Evolutionary conservation across 768 basidiomycete genomes (phyloP), one percentile per base, ranked within the genome.

Genomic region (Phaffia tasmanica): DNA sequence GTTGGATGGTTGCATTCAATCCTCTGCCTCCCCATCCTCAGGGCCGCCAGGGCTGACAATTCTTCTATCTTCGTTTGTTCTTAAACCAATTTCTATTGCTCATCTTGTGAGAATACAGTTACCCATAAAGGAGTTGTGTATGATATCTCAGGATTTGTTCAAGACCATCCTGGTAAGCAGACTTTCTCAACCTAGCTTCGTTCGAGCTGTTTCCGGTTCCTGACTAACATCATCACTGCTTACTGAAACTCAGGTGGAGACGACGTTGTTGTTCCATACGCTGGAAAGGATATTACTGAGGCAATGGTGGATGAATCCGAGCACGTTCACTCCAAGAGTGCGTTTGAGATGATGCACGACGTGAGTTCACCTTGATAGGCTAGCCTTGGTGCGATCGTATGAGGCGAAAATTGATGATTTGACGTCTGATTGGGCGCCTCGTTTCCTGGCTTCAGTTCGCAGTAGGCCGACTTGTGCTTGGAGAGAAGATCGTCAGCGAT

Each of bases 201-300:
- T 68, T 59, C 68, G 29, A 27, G 46, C 15, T 42, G 42, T 46
- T 59, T n/a, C 23, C 21, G 19, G 19, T 14, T 14, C 11, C 30
- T 46, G 18, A 42, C 25, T 32, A 6, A 27, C 59, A 61, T 48
- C 59, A 27, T 3, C 46, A 21, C 57, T 77, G 77, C 93, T 1
- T 73, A 81, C 62, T 92, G 94, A 79, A 92, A 95, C 75, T 91
- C 93, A 15, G 94, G 94, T 70, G 92, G 93, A 3, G 94, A 98
- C 76, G 93, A 97, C 74, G 77, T 91, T 70, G 83, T 99, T 71
- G 77, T 92, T 49, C 79, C 84, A 54, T 81, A 86, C 76, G 94
- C 88, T 5, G 93, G 92, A 50, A 83, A 84, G 76, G 89, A 95
- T 74, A 81, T 98, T 60, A 86, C 81, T 23, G 79, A 77, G 23